Conservation (phyloP, 2,329 filamentous ascomycete species). For the Cordyceps cateniannulata region DNA sequence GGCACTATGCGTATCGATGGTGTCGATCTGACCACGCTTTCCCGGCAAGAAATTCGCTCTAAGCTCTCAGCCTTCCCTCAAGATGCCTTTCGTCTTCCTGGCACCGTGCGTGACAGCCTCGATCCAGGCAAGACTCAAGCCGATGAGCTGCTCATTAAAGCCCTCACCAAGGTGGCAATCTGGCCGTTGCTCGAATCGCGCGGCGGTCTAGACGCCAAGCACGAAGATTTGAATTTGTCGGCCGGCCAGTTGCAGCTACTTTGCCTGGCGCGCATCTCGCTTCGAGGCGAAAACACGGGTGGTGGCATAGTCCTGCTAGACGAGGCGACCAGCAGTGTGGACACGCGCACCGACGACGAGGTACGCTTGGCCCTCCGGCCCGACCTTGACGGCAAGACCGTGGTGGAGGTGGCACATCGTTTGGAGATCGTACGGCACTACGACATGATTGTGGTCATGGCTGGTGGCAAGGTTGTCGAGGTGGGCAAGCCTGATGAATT, state of each 20-base stretch:
- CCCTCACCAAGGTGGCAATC: slow-evolving; percentile 37
- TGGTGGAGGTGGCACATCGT: slow-evolving; percentile 25
- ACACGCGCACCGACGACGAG: slow-evolving; percentile 22
- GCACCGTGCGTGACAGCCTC: slow-evolving; percentile 40
- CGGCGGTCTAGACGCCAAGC: slow-evolving; percentile 30
- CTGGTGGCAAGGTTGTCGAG: slow-evolving; percentile 22
- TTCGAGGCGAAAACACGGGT: slow-evolving; percentile 20
- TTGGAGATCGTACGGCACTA: slow-evolving; percentile 22
- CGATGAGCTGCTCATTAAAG: slow-evolving; percentile 33
- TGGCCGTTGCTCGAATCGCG: slow-evolving; percentile 30
- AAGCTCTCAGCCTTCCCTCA: slow-evolving; percentile 41
- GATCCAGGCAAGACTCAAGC: slow-evolving; percentile 31
- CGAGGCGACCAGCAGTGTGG: slow-evolving; percentile 27
- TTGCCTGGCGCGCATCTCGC: slow-evolving; percentile 38
- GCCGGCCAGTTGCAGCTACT: slow-evolving; percentile 43
- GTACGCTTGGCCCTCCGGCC: slow-evolving; percentile 19
- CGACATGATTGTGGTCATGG: slow-evolving; percentile 24
- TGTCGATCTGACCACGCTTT: slow-evolving; percentile 32
- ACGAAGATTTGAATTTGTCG: slow-evolving; percentile 29
- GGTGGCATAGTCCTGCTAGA: slow-evolving; percentile 26
- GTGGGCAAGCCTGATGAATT: slow-evolving; percentile 21
- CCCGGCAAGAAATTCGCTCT: slow-evolving; percentile 36
- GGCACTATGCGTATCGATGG: slow-evolving; percentile 37
- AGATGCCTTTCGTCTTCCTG: slow-evolving; percentile 39
- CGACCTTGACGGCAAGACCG: slow-evolving; percentile 20